Base-by-base conservation (phyloP, 371 early-diverging fungal species). In the Lichtheimia ornata region DNA sequence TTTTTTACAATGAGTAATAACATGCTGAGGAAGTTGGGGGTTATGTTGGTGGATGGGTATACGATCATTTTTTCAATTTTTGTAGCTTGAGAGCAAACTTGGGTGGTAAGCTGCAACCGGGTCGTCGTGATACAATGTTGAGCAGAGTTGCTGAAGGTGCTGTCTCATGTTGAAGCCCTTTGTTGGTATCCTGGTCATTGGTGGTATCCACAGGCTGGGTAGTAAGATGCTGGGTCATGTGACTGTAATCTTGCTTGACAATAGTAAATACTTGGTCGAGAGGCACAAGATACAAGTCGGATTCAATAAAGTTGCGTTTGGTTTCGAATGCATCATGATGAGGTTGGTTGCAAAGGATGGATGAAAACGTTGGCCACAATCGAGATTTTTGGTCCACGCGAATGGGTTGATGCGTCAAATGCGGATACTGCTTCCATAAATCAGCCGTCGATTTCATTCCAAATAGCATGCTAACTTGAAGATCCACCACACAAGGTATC, bases 171-270 rank as follows among this genome's bases (percentile, higher is more conserved):
- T 15, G 18, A 5, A 25, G 4, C 41, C 11, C 14, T 5, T 20
- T 35, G 54, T 12, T 54, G 54, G 40, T 40, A 35, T 35, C 35
- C 11, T 35, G 35, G 11, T 35, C 35, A 35, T 35, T 30, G 53
- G 6, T 27, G 54, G 42, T 82, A 59, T 88, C 89, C 49, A 89
- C 62, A 25, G 79, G 79, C 47, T 86, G 84, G 0, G 88, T 89
- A 62, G 84, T 88, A 55, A 89, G 66, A 22, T 79, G 84, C 53
- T 84, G 74, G 65, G 82, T 84, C 42, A 89, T 58, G 59, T 88
- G 81, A 22, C 80, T 73, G 61, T 82, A 89, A 59, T 88, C 87
- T 40, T 64, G 71, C 62, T 81, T 82, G 54, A 89, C 81, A 30
- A 89, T 61, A 14, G 78, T 71, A 1, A 85, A 75, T 4, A 86